Base-by-base conservation (phyloP, 2,329 filamentous ascomycete genomes). In the Rhynchosporium secalis region DNA sequence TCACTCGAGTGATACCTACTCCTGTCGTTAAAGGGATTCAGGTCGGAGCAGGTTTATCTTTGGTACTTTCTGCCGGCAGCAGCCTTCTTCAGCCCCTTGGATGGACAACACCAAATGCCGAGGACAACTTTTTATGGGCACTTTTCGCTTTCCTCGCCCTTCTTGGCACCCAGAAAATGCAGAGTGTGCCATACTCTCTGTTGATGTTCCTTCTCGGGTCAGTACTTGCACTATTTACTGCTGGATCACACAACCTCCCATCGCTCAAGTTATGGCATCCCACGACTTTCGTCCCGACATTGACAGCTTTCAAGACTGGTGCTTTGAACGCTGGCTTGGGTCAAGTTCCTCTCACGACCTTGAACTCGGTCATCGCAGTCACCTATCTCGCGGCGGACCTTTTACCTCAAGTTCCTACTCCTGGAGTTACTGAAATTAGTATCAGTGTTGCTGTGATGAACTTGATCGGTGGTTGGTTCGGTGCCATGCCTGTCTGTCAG, bases 1-100 rank as follows among this genome's bases (percentile, higher is more conserved):
- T 91, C 57, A 87, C 90, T 8, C 77, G 80, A n/a, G 80, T 87
- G 15, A 73, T 73, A 26, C 94, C 94, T 0, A 85, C 93, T 13
- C 91, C 93, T 0, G 89, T 98, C 0, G 88, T 98, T 58, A 96
- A 96, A 74, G 94, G 94, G 36, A 97, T 98, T 68, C 95, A 98
- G 76, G 86, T 97, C 54, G 94, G 94, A 43, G 94, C 94, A 4
- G 94, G 94, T 1, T 79, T 98, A 54, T 92, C 89, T 15, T 82
- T 98, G 15, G 84, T 92, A 59, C 82, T 96, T 62, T 89, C 90
- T 12, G 91, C 92, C 7, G 92, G 91, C 3, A 80, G 81, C 0
- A 83, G 80, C 52, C 81, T 96, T 62, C 80, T 95, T 12, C 79
- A 82, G 20, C 85, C 86, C 2, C 79, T 96, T 3, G 78, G 80